phyloP scores from a whole-genome alignment of 192 early-diverging fungal species.

The Obelidium mucronatum region DNA sequence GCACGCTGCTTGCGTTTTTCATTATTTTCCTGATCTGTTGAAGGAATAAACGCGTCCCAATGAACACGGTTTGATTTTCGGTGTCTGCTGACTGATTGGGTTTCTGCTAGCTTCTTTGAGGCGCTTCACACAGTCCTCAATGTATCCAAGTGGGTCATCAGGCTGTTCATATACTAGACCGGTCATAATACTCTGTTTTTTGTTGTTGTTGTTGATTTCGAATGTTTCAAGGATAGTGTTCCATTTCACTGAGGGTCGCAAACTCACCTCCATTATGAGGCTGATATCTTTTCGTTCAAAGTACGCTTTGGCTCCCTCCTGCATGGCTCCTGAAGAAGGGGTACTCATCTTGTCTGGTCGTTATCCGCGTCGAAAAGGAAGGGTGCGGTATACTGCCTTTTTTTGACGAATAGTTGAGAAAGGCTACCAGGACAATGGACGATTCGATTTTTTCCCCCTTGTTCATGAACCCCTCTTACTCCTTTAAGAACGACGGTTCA shows the following conservation, averaged over 20 bases:
- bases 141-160: conserved; percentile 58
- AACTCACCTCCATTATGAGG: conserved; percentile 49
- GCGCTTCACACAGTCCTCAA: conserved; percentile 57
- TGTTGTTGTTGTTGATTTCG: no score
- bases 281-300: conserved; percentile 52
- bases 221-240: no score
- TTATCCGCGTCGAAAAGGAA: no score
- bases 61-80: conserved; percentile 38
- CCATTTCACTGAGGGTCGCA: not conserved
- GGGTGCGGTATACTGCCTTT: no score
- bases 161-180: conserved; percentile 56
- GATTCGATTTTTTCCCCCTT: not conserved
- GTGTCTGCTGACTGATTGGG: conserved; percentile 30
- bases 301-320: conserved; percentile 42
- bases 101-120: conserved; percentile 43
- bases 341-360: conserved; percentile 1
- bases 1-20: conserved; percentile 31
- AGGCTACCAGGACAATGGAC: not conserved
- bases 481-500: no score
- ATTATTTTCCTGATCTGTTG: conserved; percentile 31
- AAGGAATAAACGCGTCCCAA: conserved; percentile 59
- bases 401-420: not conserved
- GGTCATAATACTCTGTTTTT: conserved; percentile 52
- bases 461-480: not conserved
- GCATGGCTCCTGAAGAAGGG: conserved; percentile 2